Conservation (phyloP, 352 stramenopile genomes). For the Phytopythium delawarense region DNA sequence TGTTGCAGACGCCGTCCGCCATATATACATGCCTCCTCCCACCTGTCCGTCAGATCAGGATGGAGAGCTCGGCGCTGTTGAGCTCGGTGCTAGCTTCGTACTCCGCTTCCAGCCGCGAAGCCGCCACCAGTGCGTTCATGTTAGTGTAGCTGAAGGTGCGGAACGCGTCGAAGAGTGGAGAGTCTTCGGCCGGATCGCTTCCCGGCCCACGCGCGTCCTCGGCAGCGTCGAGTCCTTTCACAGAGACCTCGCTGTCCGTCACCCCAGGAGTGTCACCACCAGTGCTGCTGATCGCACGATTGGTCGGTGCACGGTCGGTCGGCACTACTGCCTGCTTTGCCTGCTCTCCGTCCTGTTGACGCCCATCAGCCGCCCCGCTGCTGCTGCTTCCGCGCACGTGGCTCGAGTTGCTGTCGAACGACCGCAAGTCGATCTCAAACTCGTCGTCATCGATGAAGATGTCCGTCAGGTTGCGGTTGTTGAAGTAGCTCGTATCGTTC, state of each 20-base stretch:
- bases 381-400: background rate
- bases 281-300: background rate
- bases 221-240: background rate
- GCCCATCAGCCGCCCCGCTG: background rate
- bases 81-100: conserved; percentile 44
- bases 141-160: conserved; percentile 85
- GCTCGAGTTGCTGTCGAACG: conserved; percentile 20
- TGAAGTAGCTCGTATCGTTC: conserved; percentile 90
- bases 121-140: conserved; percentile 77
- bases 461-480: conserved; percentile 84
- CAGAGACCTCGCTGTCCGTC: conserved; percentile 1
- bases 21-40: background rate
- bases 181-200: background rate
- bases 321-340: background rate
- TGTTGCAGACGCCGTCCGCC: background rate
- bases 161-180: conserved; percentile 41
- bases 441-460: conserved; percentile 85
- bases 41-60: conserved; percentile 43
- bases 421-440: conserved; percentile 50
- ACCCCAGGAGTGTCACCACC: background rate
- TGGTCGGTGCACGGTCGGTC: background rate
- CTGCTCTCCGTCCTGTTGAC: conserved; percentile 4
- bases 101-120: conserved; percentile 69
- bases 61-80: conserved; percentile 48
- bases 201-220: background rate